Percentiles rank a stretch among this genome's conserved stretches.
These are phyloP conservation scores for Colletotrichum navitas DNA, from an alignment of 2,329 filamentous ascomycete genomes.

Conservation along the genomic window DNA sequence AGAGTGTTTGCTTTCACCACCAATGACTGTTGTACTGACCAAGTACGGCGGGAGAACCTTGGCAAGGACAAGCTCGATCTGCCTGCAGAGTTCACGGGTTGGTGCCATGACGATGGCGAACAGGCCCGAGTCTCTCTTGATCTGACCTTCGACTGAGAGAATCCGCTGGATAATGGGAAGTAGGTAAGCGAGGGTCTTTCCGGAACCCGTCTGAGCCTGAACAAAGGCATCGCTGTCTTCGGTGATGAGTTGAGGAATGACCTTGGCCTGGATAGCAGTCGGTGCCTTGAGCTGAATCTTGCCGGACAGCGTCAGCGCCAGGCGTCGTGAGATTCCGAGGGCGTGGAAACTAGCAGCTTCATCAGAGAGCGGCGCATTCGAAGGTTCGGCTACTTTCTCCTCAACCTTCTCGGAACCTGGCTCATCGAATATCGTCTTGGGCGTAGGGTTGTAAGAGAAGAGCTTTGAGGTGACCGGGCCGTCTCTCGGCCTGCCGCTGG, in stretches of 20 bases:
- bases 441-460: constrained; percentile 88
- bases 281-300: constrained; percentile 92
- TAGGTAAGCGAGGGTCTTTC: constrained; percentile 97
- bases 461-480: constrained; percentile 86
- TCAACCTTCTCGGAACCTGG: constrained; percentile 55
- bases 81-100: constrained; percentile 93
- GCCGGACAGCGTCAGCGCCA: constrained; percentile 84
- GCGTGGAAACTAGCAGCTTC: constrained; percentile 89
- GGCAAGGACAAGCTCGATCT: constrained; percentile 90
- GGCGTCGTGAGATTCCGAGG: constrained; percentile 82
- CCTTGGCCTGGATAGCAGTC: constrained; percentile 93
- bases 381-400: constrained; percentile 74
- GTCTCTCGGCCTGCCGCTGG: constrained; percentile 43
- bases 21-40: constrained; percentile 86
- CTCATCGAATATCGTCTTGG: constrained; percentile 72
- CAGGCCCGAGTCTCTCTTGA: constrained; percentile 87
- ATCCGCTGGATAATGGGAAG: constrained; percentile 92
- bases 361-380: constrained; percentile 89
- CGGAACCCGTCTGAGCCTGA: constrained; percentile 96
- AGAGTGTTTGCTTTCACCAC: constrained; percentile 77
- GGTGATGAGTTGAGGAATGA: constrained; percentile 83
- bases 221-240: constrained; percentile 93
- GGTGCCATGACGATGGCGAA: constrained; percentile 96
- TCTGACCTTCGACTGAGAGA: constrained; percentile 76
- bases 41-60: constrained; percentile 92